Conservation (phyloP, 2,329 filamentous ascomycete species). For the Arthrobotrys conoides region DNA sequence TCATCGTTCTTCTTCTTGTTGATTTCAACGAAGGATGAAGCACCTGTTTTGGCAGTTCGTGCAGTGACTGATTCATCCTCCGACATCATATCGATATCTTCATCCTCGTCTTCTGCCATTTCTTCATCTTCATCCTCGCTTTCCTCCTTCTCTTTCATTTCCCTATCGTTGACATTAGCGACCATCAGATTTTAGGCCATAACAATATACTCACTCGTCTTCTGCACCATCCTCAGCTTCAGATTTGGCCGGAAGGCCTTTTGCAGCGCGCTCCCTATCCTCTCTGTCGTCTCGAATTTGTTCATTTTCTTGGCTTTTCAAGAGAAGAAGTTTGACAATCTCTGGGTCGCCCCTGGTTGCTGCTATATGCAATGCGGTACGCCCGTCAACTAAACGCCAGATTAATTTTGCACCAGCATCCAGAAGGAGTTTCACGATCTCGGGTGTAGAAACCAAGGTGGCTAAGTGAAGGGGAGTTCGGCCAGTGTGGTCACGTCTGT, state of each 20-base stretch:
- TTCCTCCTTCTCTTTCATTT: slow-evolving; percentile 62
- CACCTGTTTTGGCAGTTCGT: slow-evolving; percentile 38
- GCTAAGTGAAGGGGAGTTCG: slow-evolving; percentile 85
- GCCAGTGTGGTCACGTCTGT: slow-evolving; percentile 82
- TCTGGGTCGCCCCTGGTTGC: slow-evolving; percentile 77
- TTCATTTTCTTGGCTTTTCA: slow-evolving; percentile 81
- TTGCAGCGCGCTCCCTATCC: slow-evolving; percentile 68
- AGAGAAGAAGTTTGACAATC: slow-evolving; percentile 80
- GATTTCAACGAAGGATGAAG: slow-evolving; percentile 63
- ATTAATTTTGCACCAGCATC: slow-evolving; percentile 80
- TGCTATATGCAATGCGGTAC: slow-evolving; percentile 85
- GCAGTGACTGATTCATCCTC: slow-evolving; percentile 65
- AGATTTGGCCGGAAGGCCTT: slow-evolving; percentile 59
- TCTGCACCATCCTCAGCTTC: slow-evolving; percentile 64
- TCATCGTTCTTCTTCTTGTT: slow-evolving; percentile 67
- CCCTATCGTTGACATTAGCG: slow-evolving; percentile 23
- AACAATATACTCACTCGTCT: slow-evolving; percentile 34
- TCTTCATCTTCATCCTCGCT: slow-evolving; percentile 65
- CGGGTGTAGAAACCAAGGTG: slow-evolving; percentile 75
- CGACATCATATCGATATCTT: slow-evolving; percentile 69
- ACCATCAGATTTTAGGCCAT: not conserved
- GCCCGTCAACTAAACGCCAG: slow-evolving; percentile 81
- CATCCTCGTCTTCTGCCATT: slow-evolving; percentile 67
- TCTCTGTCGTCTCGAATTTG: slow-evolving; percentile 75
- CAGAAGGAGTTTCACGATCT: slow-evolving; percentile 80